Percentiles rank a stretch among this genome's conserved stretches.
These are phyloP conservation scores for Perilla frutescens DNA, from an alignment of 257 asterid species.

Conservation along the genomic window DNA sequence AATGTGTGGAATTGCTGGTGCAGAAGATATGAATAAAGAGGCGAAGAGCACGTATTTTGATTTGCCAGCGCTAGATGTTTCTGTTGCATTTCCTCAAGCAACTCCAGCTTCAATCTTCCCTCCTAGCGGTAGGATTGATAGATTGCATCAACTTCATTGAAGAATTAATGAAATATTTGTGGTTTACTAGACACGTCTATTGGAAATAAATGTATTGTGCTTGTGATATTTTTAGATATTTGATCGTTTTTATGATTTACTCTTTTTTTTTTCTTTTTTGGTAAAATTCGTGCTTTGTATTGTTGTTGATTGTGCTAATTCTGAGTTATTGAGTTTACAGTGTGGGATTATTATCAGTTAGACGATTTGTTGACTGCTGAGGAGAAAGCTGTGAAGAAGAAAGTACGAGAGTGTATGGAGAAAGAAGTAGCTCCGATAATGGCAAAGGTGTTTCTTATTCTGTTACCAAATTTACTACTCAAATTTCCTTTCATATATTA, in stretches of 20 bases:
- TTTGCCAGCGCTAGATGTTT: conserved; percentile 82
- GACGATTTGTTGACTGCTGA: conserved; percentile 83
- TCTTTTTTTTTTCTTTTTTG: not conserved
- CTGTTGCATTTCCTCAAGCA: conserved; percentile 94
- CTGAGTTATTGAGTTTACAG: conserved; percentile 49
- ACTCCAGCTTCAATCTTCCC: conserved; percentile 94
- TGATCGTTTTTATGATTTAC: not conserved
- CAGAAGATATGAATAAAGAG: conserved; percentile 62
- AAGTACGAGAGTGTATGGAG: conserved; percentile 88
- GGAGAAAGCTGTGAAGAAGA: conserved; percentile 67
- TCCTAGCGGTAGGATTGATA: conserved; percentile 61
- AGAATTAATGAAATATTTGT: not conserved
- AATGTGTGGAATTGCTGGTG: conserved; percentile 19
- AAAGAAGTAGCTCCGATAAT: conserved; percentile 94
- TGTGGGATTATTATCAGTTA: conserved; percentile 85
- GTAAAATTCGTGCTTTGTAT: conserved; percentile 1
- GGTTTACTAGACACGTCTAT: not conserved
- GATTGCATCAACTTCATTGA: conserved; percentile 11
- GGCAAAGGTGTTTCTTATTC: conserved; percentile 63
- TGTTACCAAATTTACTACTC: not conserved
- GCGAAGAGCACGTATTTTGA: conserved; percentile 69
- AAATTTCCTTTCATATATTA: not conserved
- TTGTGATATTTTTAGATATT: not conserved
- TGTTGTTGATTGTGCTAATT: conserved; percentile 23
- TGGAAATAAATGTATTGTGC: conserved; percentile 9